phyloP scores from a whole-genome alignment of 257 asterid genomes.

The Leptodermis oblonga region DNA sequence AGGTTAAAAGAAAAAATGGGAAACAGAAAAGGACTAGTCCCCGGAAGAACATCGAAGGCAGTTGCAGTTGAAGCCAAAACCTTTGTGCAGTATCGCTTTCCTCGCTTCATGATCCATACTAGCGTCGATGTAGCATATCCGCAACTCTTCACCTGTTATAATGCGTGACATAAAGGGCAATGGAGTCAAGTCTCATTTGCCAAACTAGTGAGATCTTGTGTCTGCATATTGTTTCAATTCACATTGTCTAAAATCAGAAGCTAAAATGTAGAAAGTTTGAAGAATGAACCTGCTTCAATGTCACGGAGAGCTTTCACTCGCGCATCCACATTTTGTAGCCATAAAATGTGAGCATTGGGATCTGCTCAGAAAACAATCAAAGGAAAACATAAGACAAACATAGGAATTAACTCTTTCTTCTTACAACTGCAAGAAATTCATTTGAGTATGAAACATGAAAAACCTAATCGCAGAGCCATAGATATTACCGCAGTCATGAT shows the following conservation, averaged over 20 bases:
- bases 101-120: conserved; percentile 80
- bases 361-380: conserved; percentile 37
- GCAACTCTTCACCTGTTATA: conserved; percentile 67
- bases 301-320: conserved; percentile 67
- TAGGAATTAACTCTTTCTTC: neutral
- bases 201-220: neutral
- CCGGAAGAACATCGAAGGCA: conserved; percentile 65
- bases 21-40: conserved; percentile 30
- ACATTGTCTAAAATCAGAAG: neutral
- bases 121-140: conserved; percentile 80
- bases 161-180: neutral
- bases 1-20: neutral
- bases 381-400: neutral
- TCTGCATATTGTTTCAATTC: neutral
- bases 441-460: neutral
- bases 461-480: conserved; percentile 15
- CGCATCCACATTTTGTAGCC: conserved; percentile 60
- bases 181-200: neutral
- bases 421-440: neutral
- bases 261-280: conserved; percentile 7
- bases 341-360: conserved; percentile 72
- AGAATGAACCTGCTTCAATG: conserved; percentile 58
- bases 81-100: conserved; percentile 46
- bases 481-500: conserved; percentile 81
- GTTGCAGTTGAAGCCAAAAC: conserved; percentile 74